phyloP scores from a whole-genome alignment of 371 early-diverging fungal species.

The Parasitella parasitica region DNA sequence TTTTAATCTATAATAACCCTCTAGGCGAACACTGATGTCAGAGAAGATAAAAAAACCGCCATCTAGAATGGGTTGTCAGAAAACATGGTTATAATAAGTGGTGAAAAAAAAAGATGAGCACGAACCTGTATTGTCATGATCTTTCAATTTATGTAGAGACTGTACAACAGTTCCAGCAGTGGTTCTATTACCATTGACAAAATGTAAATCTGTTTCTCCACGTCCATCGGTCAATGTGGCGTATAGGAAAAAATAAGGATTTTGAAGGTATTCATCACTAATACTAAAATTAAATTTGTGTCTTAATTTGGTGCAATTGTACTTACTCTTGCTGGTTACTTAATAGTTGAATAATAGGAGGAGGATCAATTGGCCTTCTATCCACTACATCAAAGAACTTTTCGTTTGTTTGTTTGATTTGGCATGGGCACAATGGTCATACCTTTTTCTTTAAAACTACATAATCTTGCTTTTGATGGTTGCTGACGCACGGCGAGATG shows the following conservation, averaged over 20 bases:
- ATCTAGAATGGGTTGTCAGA: conserved; percentile 40
- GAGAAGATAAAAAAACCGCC: conserved; percentile 94
- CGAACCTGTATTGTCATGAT: conserved; percentile 40
- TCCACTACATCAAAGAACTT: conserved; percentile 32
- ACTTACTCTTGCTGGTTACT: conserved; percentile 18
- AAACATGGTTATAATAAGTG: not conserved
- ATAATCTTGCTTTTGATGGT: conserved; percentile 54
- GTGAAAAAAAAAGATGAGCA: not conserved
- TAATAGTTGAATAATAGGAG: conserved; percentile 44
- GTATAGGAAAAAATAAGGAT: conserved; percentile 44
- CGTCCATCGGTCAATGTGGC: conserved; percentile 37
- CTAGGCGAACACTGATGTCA: conserved; percentile 88
- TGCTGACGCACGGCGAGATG: conserved; percentile 49
- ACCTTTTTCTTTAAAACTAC: conserved; percentile 62
- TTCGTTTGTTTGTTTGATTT: not conserved
- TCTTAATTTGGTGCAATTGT: not conserved
- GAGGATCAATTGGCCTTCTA: conserved; percentile 52
- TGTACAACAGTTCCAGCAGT: conserved; percentile 53
- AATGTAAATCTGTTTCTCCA: conserved; percentile 32
- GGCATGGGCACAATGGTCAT: not conserved
- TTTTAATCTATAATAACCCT: conserved; percentile 86
- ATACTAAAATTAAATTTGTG: not conserved
- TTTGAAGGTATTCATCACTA: conserved; percentile 24
- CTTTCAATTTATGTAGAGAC: conserved; percentile 50
- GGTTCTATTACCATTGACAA: conserved; percentile 40